phyloP scores from a whole-genome alignment of 768 basidiomycete genomes.

The Leccinum broughii region DNA sequence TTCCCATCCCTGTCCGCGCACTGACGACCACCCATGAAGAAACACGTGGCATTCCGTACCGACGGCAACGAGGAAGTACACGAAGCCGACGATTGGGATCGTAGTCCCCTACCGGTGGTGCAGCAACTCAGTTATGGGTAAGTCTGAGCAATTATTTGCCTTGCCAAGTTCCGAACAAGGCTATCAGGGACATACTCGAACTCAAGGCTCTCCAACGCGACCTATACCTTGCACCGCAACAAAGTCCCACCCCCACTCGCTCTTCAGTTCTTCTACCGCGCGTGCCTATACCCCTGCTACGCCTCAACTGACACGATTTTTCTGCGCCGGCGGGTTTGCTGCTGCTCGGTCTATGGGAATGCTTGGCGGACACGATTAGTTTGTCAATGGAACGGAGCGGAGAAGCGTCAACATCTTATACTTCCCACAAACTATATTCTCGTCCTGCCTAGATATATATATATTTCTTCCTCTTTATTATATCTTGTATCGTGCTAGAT shows the following conservation, averaged over 20 bases:
- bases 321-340: not conserved
- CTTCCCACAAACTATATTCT: not conserved
- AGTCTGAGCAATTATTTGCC: slow-evolving; percentile 33
- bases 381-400: not conserved
- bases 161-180: not conserved
- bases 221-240: slow-evolving; percentile 58
- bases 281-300: slow-evolving; percentile 66
- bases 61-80: slow-evolving; percentile 58
- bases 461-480: not conserved
- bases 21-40: slow-evolving; percentile 28
- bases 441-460: too few relatives aligned
- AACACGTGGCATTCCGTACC: slow-evolving; percentile 64
- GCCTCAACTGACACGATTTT: slow-evolving; percentile 39
- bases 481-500: not conserved
- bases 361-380: not conserved
- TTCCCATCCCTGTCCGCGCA: not conserved
- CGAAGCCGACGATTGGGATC: slow-evolving; percentile 77
- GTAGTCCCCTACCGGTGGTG: slow-evolving; percentile 68
- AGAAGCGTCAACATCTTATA: not conserved
- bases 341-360: not conserved
- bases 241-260: slow-evolving; percentile 30
- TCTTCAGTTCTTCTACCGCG: slow-evolving; percentile 45
- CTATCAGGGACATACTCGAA: slow-evolving; percentile 59
- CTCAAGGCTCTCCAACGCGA: slow-evolving; percentile 69
- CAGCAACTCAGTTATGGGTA: slow-evolving; percentile 66